Conservation (phyloP, 2,329 filamentous ascomycete genomes). For the Cladophialophora psammophila region DNA sequence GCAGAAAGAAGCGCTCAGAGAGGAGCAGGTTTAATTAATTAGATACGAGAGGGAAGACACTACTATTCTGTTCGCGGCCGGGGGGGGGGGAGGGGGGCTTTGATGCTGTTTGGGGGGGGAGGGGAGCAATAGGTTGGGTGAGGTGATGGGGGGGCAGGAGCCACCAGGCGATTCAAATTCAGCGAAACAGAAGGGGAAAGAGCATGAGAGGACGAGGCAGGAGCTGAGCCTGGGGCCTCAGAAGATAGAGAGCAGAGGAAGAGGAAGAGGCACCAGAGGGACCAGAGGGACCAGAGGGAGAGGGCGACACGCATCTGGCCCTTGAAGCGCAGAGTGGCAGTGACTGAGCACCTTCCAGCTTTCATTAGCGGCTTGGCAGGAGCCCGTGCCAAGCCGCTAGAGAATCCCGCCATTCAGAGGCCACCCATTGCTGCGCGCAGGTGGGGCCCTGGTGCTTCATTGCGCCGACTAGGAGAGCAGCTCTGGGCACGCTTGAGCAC, state of each 20-base stretch:
- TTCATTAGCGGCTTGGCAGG: neutral
- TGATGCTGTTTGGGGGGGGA: neutral
- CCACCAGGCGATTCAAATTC: neutral
- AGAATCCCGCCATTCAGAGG: constrained; percentile 1
- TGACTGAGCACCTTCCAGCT: neutral
- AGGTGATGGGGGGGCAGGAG: neutral
- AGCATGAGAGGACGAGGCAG: neutral
- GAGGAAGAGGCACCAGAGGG: neutral
- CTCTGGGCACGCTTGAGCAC: constrained; percentile 6
- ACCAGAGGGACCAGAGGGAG: neutral
- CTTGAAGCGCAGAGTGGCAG: neutral
- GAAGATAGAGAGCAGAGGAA: neutral
- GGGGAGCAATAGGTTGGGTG: neutral
- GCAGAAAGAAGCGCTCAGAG: neutral
- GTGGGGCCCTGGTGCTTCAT: constrained; percentile 11
- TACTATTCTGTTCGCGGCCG: neutral
- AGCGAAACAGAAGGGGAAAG: neutral
- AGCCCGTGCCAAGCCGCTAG: neutral
- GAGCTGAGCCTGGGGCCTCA: neutral
- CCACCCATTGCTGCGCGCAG: neutral
- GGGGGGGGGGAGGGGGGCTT: neutral
- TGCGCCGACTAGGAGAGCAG: constrained; percentile 11
- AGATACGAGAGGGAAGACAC: neutral
- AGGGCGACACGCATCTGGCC: constrained; percentile 7
- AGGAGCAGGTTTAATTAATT: constrained; percentile 2